These are phyloP conservation scores for Mytilinidion resinicola DNA, from an alignment of 495 filamentous ascomycete genomes.

Conservation along the genomic window DNA sequence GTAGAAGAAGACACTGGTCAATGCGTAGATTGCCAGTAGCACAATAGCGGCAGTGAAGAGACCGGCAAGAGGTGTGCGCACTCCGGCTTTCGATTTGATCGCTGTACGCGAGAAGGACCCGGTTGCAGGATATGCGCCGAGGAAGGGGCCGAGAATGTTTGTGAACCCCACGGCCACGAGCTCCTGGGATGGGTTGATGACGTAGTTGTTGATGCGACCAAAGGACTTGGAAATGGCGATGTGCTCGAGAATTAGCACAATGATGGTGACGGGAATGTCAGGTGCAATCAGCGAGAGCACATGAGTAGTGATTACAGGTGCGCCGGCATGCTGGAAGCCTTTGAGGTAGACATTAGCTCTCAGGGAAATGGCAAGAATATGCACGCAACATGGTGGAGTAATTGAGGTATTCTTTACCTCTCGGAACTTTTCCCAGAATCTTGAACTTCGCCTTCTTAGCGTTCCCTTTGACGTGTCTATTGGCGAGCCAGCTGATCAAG, in stretches of 20 bases:
- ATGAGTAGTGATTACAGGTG: conserved; percentile 57
- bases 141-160: conserved; percentile 88
- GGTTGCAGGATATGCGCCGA: conserved; percentile 89
- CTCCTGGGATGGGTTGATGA: conserved; percentile 92
- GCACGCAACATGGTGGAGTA: too few relatives aligned
- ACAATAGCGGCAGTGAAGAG: conserved; percentile 85
- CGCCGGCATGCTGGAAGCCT: conserved; percentile 72
- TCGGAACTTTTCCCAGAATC: conserved; percentile 68
- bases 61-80: conserved; percentile 87
- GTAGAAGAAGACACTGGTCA: conserved; percentile 92
- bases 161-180: conserved; percentile 89
- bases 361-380: too few relatives aligned
- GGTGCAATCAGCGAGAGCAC: conserved; percentile 56
- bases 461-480: conserved; percentile 46
- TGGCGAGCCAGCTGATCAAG: conserved; percentile 81
- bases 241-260: conserved; percentile 85
- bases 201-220: conserved; percentile 93
- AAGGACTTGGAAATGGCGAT: conserved; percentile 94
- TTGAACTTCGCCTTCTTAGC: conserved; percentile 50
- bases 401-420: conserved; percentile 43
- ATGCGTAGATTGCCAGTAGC: conserved; percentile 83
- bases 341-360: not conserved
- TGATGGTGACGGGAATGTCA: conserved; percentile 74
- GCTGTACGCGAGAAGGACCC: conserved; percentile 96
- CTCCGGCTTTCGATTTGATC: conserved; percentile 96